Conservation (phyloP, 1,139 yeast species). For the Lodderomyces orthopsilosis region DNA sequence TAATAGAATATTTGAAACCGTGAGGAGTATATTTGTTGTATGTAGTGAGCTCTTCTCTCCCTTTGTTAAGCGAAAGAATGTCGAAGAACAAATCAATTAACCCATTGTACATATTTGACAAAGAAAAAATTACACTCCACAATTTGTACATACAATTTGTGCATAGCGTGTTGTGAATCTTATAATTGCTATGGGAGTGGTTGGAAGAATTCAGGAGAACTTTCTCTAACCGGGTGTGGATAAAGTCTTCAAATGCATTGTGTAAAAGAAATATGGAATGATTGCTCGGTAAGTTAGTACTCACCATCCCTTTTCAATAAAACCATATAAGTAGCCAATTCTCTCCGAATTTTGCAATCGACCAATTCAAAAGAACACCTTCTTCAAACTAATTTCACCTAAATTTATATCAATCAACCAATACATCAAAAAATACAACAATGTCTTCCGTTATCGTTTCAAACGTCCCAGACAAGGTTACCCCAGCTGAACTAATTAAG, state of each 20-base stretch:
- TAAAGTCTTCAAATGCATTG: too few relatives aligned
- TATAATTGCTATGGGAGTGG: not conserved
- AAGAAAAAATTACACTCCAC: not conserved
- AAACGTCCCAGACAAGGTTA: conserved; percentile 48
- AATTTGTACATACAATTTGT: not conserved
- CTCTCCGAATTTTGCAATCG: not conserved
- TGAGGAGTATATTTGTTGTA: not conserved
- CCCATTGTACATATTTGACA: conserved; percentile 1
- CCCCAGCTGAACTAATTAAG: conserved; percentile 57
- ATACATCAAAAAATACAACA: too few relatives aligned
- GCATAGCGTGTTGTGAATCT: not conserved
- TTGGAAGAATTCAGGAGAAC: not conserved
- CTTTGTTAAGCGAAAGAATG: not conserved
- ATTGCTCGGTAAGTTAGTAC: too few relatives aligned
- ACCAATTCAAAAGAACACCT: too few relatives aligned
- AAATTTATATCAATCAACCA: not conserved
- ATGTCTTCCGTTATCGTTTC: conserved; percentile 55
- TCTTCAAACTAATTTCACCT: too few relatives aligned
- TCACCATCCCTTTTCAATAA: not conserved
- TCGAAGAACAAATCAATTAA: not conserved
- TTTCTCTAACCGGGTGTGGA: not conserved
- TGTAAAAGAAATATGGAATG: too few relatives aligned
- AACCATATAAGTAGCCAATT: not conserved
- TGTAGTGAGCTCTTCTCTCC: too few relatives aligned
- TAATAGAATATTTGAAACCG: conserved; percentile 1